Conservation (phyloP, 257 asterid species). For the Solanum arcanum region DNA sequence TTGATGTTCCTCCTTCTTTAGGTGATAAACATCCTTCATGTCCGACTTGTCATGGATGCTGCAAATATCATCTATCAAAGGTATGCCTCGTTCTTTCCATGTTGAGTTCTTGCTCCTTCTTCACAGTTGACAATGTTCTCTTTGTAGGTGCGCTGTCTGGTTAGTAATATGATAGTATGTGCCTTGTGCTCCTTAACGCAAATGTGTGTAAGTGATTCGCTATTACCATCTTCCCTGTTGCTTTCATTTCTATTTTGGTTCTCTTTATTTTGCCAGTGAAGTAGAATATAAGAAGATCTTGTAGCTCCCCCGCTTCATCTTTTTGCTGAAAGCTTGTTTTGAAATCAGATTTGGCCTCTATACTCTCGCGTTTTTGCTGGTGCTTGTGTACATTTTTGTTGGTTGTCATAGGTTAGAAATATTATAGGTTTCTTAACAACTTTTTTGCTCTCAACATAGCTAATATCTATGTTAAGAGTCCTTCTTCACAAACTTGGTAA, state of each 20-base stretch:
- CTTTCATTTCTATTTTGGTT: neutral
- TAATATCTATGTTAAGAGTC: no score
- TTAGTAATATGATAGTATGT: no score
- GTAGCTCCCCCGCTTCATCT: neutral
- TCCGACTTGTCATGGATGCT: neutral
- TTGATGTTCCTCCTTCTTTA: neutral
- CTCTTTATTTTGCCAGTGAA: neutral
- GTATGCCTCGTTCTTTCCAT: neutral
- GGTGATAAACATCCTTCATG: neutral
- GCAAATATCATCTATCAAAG: neutral
- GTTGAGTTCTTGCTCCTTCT: no score
- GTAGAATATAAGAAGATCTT: neutral
- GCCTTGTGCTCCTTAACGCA: no score
- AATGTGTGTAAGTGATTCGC: neutral
- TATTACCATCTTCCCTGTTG: neutral
- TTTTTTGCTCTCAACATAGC: no score
- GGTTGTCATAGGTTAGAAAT: no score
- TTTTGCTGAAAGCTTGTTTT: neutral
- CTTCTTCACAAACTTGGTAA: no score
- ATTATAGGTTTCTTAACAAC: no score
- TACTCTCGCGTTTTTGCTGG: no score
- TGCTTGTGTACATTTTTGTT: no score
- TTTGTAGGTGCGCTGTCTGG: no score
- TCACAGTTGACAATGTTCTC: neutral
- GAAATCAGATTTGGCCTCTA: neutral